Conservation (phyloP, 306 rosid species). For the Hippophae tibetana region DNA sequence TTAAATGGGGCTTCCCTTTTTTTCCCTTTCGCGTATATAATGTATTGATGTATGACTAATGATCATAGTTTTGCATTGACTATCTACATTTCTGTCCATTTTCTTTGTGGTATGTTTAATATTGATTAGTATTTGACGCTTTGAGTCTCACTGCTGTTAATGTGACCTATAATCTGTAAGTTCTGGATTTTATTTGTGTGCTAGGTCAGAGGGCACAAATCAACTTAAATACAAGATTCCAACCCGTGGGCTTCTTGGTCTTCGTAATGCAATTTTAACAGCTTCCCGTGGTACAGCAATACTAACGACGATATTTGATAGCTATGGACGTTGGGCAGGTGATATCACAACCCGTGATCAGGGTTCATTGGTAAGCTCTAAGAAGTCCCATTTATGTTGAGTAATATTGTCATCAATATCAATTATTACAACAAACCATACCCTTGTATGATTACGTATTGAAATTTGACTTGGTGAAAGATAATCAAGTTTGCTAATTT, state of each 20-base stretch:
- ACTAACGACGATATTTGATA: slow-evolving; percentile 83
- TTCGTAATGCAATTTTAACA: slow-evolving; percentile 90
- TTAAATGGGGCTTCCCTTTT: background rate
- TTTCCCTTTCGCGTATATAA: no score
- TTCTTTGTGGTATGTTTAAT: no score
- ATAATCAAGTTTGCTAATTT: background rate
- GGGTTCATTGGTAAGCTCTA: slow-evolving; percentile 78
- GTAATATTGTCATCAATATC: background rate
- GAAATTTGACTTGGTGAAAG: background rate
- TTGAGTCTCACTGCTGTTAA: background rate
- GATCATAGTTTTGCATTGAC: no score
- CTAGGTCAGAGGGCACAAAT: slow-evolving; percentile 81
- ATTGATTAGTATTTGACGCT: no score
- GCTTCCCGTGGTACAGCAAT: slow-evolving; percentile 97
- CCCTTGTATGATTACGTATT: slow-evolving; percentile 4
- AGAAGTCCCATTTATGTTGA: background rate
- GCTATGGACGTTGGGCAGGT: slow-evolving; percentile 94
- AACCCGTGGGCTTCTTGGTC: slow-evolving; percentile 93
- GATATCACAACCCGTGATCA: slow-evolving; percentile 85
- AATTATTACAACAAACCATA: background rate
- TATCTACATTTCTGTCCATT: no score
- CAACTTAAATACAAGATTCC: slow-evolving; percentile 87
- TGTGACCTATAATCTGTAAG: slow-evolving; percentile 15
- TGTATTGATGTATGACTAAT: no score
- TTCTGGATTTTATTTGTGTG: slow-evolving; percentile 16